phyloP scores from a whole-genome alignment of 2,329 filamentous ascomycete species.

The Grosmannia penicillata region DNA sequence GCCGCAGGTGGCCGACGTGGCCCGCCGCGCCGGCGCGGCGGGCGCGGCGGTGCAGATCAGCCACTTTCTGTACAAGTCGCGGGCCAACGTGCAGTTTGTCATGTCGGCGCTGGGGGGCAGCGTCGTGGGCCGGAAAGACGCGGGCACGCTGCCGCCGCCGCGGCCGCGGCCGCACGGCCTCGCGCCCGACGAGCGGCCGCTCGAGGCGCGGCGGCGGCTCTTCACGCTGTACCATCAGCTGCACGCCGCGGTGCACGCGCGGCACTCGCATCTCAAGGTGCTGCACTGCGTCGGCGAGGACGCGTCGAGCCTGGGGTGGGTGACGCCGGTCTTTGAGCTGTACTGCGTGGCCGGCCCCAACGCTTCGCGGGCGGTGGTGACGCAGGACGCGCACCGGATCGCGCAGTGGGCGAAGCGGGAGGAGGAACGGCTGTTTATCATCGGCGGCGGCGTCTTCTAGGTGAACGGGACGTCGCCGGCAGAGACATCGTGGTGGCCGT shows the following conservation, averaged over 20 bases:
- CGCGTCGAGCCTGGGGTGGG: constrained; percentile 73
- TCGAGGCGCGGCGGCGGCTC: constrained; percentile 52
- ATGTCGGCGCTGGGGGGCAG: constrained; percentile 67
- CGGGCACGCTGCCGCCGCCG: constrained; percentile 14
- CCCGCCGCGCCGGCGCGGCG: constrained; percentile 42
- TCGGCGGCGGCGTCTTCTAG: constrained; percentile 81
- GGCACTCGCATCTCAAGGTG: constrained; percentile 73
- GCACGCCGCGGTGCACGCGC: constrained; percentile 72
- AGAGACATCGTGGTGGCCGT: too few relatives aligned
- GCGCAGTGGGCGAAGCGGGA: constrained; percentile 85
- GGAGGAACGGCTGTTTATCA: constrained; percentile 89
- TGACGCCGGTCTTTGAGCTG: constrained; percentile 80
- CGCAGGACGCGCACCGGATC: constrained; percentile 75
- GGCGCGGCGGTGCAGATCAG: constrained; percentile 52
- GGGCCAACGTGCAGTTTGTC: constrained; percentile 86
- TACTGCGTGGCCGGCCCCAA: constrained; percentile 85
- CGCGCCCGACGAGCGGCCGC: constrained; percentile 5
- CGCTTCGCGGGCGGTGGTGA: constrained; percentile 48
- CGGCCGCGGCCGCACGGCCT: too few relatives aligned
- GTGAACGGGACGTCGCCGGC: background rate
- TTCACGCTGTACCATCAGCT: constrained; percentile 76
- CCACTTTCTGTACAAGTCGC: constrained; percentile 93
- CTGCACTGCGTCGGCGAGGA: constrained; percentile 65
- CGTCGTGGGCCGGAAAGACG: background rate
- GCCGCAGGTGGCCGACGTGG: constrained; percentile 56